Evolutionary conservation across 768 basidiomycete genomes (phyloP), one percentile per base, ranked within the genome.

Genomic region (Pleurotus giganteus): DNA sequence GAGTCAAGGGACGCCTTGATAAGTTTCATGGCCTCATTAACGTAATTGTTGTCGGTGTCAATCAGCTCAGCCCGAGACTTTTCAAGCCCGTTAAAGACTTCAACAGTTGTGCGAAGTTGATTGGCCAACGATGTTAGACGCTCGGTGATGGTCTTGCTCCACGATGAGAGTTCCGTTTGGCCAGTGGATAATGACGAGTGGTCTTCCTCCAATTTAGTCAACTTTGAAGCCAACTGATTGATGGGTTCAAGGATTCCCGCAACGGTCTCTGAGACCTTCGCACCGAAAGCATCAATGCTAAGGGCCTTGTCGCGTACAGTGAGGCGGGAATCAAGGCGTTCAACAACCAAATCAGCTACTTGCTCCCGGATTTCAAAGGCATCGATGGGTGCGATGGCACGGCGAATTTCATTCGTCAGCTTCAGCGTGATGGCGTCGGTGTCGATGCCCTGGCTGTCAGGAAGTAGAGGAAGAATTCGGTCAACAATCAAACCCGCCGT

Each of bases 281-380:
- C 65, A 1, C 81, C 74, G 42, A 91, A 66, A 3, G 71, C 69
- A 34, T 90, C 87, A 15, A 83, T 70, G 61, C 82, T 88, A 61
- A 88, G 80, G 4, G 79, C 67, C 63, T 86, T 84, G 67, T 93
- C 91, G 7, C 91, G 80, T 24, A 90, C 85, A 32, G 89, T 81
- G 45, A 94, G 76, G 17, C 90, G 83, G 9, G 91, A 87, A 61
- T 92, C 88, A 9, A 94, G 76, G 24, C 91, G 83, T 65, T 91
- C 91, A 6, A 94, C 88, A 1, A 94, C 91, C 26, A 93, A 80
- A 65, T 92, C 91, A 2, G 91, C 88, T 0, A 94, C 90, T 63
- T 91, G 89, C 63, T 93, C 91, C 73, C 91, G 91, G 65, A 94
- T 89, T 66, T 89, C 88, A 61, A 91, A 89, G 0, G 89, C 83